Base-by-base conservation (phyloP, 768 basidiomycete genomes). In the Boletus edulis region DNA sequence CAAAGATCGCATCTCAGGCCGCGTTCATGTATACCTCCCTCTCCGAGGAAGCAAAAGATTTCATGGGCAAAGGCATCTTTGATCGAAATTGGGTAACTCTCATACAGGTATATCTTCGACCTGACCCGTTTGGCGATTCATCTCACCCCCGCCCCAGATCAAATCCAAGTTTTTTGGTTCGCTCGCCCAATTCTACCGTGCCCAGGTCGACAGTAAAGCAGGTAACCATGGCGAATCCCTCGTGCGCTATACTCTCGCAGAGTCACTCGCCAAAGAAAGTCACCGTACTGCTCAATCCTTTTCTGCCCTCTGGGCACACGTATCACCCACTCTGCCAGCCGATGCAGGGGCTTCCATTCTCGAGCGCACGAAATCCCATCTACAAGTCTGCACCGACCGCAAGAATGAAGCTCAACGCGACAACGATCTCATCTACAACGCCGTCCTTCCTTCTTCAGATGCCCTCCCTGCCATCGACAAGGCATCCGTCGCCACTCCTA, bases 361-460 rank as follows among this genome's bases (percentile, higher is more conserved):
- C 29, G 94, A 95, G 49, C 86, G 94, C 48, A 85, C 87, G 9
- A 97, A 96, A 68, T 79, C 86, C 0, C 94, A 95, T 59, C 75
- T 86, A 5, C 82, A 87, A 5, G 75, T 94, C 43, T 87, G 89
- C 62, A 76, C 82, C 0, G 94, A 96, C 60, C 83, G 82, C 55
- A 85, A 84, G 66, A 74, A 72, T 49, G 89, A 93, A 58, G 90
- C 90, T 0, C 79, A 82, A 51, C 85, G 89, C 50, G 94, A 97
- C 74, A 98, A 98, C 70, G 96, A 98, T 67, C 83, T 99, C 49
- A 96, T 99, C 60, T 99, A 99, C 75, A 94, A 98, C 66, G 92
- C 92, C 4, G 81, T 95, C 52, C 73, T 94, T 0, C 91, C 94
- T 7, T 75, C 88, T 10, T 78, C 85, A 3, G 91, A 95, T 37